Evolutionary conservation across 2,329 filamentous ascomycete genomes (phyloP).

Genomic region (Alternaria ventricosa): DNA sequence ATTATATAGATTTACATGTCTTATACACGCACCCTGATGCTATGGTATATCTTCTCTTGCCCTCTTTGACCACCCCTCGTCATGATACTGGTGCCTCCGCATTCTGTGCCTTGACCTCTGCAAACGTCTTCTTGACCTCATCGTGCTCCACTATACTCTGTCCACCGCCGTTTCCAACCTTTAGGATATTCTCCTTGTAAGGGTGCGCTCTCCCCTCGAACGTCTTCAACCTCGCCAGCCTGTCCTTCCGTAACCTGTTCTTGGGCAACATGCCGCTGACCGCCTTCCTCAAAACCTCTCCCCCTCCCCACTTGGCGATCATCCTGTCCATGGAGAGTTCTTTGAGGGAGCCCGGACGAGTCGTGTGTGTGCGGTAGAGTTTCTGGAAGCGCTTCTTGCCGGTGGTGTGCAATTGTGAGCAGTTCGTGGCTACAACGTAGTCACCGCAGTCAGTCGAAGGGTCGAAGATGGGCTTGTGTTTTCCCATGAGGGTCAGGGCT

Average conservation of each 20-base stretch:
- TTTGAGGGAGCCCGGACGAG: slow-evolving; percentile 84
- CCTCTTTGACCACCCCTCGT: slow-evolving; percentile 1
- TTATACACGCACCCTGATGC: neutral
- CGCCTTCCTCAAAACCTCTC: slow-evolving; percentile 87
- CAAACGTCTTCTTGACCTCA: slow-evolving; percentile 49
- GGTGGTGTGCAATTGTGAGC: slow-evolving; percentile 83
- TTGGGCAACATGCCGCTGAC: slow-evolving; percentile 98
- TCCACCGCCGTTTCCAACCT: slow-evolving; percentile 60
- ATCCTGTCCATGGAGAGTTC: slow-evolving; percentile 92
- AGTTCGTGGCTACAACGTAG: slow-evolving; percentile 95
- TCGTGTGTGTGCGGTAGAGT: slow-evolving; percentile 94
- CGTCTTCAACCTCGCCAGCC: slow-evolving; percentile 87
- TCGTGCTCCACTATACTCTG: slow-evolving; percentile 43
- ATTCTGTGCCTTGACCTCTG: slow-evolving; percentile 21
- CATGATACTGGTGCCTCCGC: slow-evolving; percentile 28
- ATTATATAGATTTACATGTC: neutral
- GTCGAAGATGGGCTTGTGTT: slow-evolving; percentile 98
- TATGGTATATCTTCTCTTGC: neutral
- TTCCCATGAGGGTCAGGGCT: slow-evolving; percentile 90
- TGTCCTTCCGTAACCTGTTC: slow-evolving; percentile 87
- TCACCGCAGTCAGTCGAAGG: slow-evolving; percentile 98
- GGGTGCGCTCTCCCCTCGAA: slow-evolving; percentile 94
- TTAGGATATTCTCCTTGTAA: slow-evolving; percentile 85
- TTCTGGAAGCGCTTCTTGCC: slow-evolving; percentile 94
- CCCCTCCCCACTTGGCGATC: slow-evolving; percentile 92